Conservation (phyloP, 2,329 filamentous ascomycete genomes). For the Nemania diffusa region DNA sequence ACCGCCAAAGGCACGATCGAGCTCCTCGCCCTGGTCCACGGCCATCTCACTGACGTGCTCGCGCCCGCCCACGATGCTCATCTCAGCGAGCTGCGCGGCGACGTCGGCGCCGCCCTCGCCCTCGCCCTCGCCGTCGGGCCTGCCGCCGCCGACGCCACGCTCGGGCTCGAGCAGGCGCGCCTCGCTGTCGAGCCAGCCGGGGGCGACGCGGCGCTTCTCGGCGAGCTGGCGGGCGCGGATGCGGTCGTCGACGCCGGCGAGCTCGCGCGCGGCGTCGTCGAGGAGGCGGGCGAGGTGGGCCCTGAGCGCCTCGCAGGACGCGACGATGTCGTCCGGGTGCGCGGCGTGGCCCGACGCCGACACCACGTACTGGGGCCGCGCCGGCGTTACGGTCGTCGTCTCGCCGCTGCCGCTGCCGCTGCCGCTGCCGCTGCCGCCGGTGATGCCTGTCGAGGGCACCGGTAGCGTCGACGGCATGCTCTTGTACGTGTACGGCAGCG, state of each 20-base stretch:
- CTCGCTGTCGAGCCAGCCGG: slow-evolving; percentile 83
- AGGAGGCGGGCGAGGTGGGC: slow-evolving; percentile 77
- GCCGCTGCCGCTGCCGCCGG: slow-evolving; percentile 47
- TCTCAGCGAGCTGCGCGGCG: slow-evolving; percentile 44
- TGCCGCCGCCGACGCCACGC: slow-evolving; percentile 51
- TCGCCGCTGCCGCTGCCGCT: no score
- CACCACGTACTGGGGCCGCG: slow-evolving; percentile 78
- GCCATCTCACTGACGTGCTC: slow-evolving; percentile 53
- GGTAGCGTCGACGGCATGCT: slow-evolving; percentile 88
- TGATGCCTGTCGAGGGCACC: slow-evolving; percentile 70
- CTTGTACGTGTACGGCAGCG: slow-evolving; percentile 95
- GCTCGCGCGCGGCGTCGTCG: slow-evolving; percentile 72
- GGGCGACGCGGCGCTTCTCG: slow-evolving; percentile 82
- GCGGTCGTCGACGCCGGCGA: slow-evolving; percentile 76
- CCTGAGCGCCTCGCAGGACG: slow-evolving; percentile 81
- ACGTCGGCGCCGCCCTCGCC: no score
- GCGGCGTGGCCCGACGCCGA: slow-evolving; percentile 83
- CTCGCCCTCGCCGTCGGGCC: slow-evolving; percentile 29
- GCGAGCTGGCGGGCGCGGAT: slow-evolving; percentile 74
- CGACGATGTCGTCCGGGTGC: slow-evolving; percentile 85
- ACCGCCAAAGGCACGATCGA: slow-evolving; percentile 68
- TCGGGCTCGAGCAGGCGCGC: slow-evolving; percentile 75
- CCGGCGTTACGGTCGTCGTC: no score
- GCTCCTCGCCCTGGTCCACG: slow-evolving; percentile 63
- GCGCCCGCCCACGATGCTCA: slow-evolving; percentile 44